Evolutionary conservation across 192 early-diverging fungal species (phyloP).

Genomic region (Coemansia sp.): DNA sequence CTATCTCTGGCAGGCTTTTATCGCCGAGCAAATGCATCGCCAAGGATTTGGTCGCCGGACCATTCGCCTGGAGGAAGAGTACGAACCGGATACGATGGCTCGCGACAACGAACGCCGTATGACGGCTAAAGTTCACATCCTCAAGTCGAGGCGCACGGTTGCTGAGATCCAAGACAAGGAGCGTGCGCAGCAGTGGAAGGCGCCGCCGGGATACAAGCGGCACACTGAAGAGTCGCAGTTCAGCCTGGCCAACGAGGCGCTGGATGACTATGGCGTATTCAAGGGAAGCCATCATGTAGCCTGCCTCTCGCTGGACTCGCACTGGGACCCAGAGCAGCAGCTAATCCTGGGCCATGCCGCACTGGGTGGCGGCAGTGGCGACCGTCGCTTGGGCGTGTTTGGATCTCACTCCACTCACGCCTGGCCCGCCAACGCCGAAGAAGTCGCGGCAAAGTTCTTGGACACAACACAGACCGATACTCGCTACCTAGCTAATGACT

Average conservation of each 20-base stretch:
- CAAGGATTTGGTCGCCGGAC: conserved; percentile 72
- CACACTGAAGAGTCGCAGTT: conserved; percentile 56
- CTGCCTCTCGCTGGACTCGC: conserved; percentile 64
- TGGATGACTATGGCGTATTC: conserved; percentile 57
- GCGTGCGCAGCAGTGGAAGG: conserved; percentile 64
- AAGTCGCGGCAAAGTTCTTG: conserved; percentile 61
- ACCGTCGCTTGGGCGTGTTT: conserved; percentile 66
- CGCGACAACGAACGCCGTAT: conserved; percentile 52
- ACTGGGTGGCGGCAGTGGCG: conserved; percentile 62
- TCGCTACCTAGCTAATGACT: conserved; percentile 64
- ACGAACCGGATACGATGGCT: conserved; percentile 59
- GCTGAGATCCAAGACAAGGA: conserved; percentile 64
- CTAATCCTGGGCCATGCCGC: conserved; percentile 67
- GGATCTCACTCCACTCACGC: conserved; percentile 69
- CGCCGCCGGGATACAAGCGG: conserved; percentile 44
- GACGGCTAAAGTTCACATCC: conserved; percentile 62
- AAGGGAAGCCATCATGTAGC: conserved; percentile 56
- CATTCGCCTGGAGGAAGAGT: conserved; percentile 66
- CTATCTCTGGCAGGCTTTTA: conserved; percentile 78
- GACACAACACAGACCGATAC: conserved; percentile 64
- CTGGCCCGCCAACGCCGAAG: conserved; percentile 67
- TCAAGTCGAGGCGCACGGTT: conserved; percentile 55
- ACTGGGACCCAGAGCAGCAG: conserved; percentile 59
- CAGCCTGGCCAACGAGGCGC: conserved; percentile 55
- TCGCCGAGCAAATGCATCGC: conserved; percentile 70